These are phyloP conservation scores for Colletotrichum sp. DNA, from an alignment of 2,329 filamentous ascomycete species.

Conservation along the genomic window DNA sequence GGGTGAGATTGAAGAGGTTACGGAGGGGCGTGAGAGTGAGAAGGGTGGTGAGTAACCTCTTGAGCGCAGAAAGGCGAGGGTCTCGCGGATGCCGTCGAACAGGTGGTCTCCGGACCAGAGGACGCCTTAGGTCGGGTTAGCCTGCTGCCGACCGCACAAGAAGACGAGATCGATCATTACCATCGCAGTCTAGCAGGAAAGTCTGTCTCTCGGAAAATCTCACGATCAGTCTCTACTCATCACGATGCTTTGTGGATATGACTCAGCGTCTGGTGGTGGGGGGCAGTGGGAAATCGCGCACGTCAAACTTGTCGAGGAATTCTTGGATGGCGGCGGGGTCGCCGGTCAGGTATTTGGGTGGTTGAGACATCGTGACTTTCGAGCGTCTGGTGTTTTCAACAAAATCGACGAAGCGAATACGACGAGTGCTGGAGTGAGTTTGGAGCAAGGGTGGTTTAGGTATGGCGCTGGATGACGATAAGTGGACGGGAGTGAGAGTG, in stretches of 20 bases:
- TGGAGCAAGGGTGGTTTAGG: not conserved
- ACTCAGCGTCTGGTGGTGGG: conserved; percentile 3
- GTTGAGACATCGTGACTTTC: conserved; percentile 33
- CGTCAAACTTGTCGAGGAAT: conserved; percentile 92
- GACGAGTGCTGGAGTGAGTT: conserved; percentile 2
- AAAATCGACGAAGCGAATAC: not conserved
- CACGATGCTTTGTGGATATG: not conserved
- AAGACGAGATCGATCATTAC: conserved; percentile 50
- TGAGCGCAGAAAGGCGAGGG: conserved; percentile 79
- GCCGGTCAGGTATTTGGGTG: conserved; percentile 77
- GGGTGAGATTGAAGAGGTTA: not conserved
- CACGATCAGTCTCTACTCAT: conserved; percentile 18
- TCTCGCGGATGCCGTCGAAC: conserved; percentile 85
- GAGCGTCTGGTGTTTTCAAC: not conserved
- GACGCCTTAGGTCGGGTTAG: conserved; percentile 66
- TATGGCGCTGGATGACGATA: not conserved
- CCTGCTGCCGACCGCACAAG: not conserved
- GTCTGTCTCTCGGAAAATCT: conserved; percentile 56
- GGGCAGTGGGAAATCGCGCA: conserved; percentile 54
- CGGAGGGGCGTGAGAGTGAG: conserved; percentile 4
- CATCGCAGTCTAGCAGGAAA: conserved; percentile 97
- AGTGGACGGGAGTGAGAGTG: not conserved
- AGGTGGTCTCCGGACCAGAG: conserved; percentile 95
- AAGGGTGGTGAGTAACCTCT: conserved; percentile 62
- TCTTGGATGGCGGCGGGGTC: conserved; percentile 77